Conservation (phyloP, 495 filamentous ascomycete genomes). For the Xylaria acuta region DNA sequence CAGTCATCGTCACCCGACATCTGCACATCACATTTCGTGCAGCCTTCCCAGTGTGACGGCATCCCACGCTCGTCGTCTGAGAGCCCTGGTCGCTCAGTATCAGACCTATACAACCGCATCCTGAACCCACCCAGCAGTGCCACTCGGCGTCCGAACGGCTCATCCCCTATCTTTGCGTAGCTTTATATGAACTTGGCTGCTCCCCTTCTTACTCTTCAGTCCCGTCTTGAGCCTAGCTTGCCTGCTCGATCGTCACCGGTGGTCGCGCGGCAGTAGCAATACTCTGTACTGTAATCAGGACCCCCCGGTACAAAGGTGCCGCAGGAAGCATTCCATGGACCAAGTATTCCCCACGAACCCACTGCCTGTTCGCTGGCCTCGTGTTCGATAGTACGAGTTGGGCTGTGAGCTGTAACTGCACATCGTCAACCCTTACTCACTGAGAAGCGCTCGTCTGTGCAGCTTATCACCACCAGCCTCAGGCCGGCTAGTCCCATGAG, state of each 20-base stretch:
- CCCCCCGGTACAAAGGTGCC: constrained; percentile 28
- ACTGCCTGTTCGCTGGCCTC: constrained; percentile 34
- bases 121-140: constrained; percentile 8
- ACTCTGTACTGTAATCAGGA: constrained; percentile 19
- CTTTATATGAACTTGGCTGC: constrained; percentile 21
- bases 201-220: neutral
- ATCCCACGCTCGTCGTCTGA: constrained; percentile 13
- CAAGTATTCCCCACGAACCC: constrained; percentile 34
- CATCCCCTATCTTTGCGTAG: constrained; percentile 14
- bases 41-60: constrained; percentile 12
- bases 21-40: constrained; percentile 25
- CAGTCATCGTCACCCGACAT: constrained; percentile 14
- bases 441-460: neutral
- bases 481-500: constrained; percentile 7
- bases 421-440: neutral
- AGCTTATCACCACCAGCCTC: constrained; percentile 19
- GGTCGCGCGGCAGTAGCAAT: constrained; percentile 20
- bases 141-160: constrained; percentile 7
- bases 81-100: constrained; percentile 23
- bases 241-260: constrained; percentile 8
- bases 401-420: constrained; percentile 22
- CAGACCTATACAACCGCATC: constrained; percentile 14
- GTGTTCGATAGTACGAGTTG: constrained; percentile 39
- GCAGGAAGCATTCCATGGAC: constrained; percentile 40
- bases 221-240: neutral